Evolutionary conservation across 805 yeast genomes (phyloP).

Genomic region (Kuraishia ogatae): DNA sequence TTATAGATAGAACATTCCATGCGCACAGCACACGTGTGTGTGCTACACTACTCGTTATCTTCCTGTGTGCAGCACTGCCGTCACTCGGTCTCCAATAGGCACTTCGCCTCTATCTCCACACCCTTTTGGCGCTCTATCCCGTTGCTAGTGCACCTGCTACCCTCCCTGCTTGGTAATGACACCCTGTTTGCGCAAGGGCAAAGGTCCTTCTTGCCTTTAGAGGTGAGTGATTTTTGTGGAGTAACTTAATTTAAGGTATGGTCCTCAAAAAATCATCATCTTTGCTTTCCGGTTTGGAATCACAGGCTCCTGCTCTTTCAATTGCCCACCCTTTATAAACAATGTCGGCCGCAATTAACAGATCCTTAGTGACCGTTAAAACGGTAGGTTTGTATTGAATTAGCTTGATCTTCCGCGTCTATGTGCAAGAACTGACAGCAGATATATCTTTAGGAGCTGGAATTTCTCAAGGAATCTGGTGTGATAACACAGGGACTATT

Average conservation of each 20-base stretch:
- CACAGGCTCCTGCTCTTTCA: no score
- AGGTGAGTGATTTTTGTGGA: no score
- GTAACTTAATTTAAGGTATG: no score
- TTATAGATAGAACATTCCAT: neutral
- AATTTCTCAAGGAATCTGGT: conserved; percentile 65
- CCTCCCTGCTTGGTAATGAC: neutral
- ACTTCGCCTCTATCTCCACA: neutral
- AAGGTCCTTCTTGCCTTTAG: no score
- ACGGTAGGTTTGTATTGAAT: conserved; percentile 27
- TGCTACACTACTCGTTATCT: neutral
- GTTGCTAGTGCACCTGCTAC: neutral
- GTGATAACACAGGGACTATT: conserved; percentile 55
- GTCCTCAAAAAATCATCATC: no score
- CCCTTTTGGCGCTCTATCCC: neutral
- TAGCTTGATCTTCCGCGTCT: neutral
- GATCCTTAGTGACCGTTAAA: conserved; percentile 67
- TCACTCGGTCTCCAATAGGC: neutral
- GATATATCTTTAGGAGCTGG: conserved; percentile 44
- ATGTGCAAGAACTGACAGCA: conserved; percentile 2
- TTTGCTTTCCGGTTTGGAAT: no score
- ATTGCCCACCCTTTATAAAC: neutral
- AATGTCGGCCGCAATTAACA: conserved; percentile 55
- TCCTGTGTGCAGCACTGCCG: neutral
- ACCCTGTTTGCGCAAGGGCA: neutral
- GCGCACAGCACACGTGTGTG: neutral